phyloP scores from a whole-genome alignment of 805 yeast species.

The Brettanomyces naardenensis region DNA sequence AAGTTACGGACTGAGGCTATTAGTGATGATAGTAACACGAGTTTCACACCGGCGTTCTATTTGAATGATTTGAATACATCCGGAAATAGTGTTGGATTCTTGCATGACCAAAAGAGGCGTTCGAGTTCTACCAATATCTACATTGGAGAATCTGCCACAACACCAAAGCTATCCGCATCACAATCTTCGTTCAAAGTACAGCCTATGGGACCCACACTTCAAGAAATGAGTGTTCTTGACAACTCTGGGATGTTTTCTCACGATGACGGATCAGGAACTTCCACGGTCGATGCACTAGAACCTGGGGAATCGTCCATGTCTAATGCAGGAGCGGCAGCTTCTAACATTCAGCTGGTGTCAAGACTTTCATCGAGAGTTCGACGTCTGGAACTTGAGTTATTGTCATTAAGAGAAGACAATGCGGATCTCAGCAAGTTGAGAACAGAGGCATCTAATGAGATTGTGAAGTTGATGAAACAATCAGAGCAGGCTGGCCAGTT shows the following conservation, averaged over 20 bases:
- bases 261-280: not conserved
- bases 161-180: constrained; percentile 28
- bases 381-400: constrained; percentile 70
- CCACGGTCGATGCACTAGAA: not conserved
- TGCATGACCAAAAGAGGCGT: not conserved
- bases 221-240: not conserved
- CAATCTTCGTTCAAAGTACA: too few relatives aligned
- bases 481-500: constrained; percentile 36
- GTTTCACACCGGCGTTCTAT: constrained; percentile 15
- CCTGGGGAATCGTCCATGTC: not conserved
- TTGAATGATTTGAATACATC: constrained; percentile 24
- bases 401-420: constrained; percentile 57
- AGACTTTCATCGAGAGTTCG: constrained; percentile 73
- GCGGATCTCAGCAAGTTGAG: constrained; percentile 46
- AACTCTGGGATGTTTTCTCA: not conserved
- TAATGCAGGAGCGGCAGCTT: constrained; percentile 9
- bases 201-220: too few relatives aligned
- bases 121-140: constrained; percentile 18
- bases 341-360: constrained; percentile 55
- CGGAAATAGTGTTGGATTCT: constrained; percentile 2
- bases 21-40: not conserved
- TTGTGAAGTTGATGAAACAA: constrained; percentile 49
- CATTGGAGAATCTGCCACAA: constrained; percentile 41
- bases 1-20: constrained; percentile 8
- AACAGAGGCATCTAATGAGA: constrained; percentile 59